Conservation (phyloP, 768 basidiomycete genomes). For the Clavaria fumosa region DNA sequence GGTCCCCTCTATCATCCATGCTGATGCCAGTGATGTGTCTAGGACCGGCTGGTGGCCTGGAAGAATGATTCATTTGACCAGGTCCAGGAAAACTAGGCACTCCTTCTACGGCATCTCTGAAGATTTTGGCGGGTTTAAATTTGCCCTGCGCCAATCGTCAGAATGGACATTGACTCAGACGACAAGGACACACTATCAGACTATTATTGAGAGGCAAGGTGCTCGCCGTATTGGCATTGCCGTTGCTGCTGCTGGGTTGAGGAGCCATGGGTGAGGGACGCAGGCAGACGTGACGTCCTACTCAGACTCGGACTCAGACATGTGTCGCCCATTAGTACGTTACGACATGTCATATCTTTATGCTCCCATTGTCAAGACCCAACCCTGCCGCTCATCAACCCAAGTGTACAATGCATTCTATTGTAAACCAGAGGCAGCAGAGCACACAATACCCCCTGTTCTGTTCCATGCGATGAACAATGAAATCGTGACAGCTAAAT, state of each 20-base stretch:
- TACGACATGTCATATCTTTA: too few relatives aligned
- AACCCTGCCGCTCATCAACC: too few relatives aligned
- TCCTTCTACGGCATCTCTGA: slow-evolving; percentile 67
- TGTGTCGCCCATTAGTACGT: too few relatives aligned
- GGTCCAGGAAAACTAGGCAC: slow-evolving; percentile 34
- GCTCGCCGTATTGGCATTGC: slow-evolving; percentile 15
- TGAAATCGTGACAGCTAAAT: too few relatives aligned
- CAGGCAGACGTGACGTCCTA: too few relatives aligned
- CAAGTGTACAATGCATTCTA: too few relatives aligned
- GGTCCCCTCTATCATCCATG: slow-evolving; percentile 86
- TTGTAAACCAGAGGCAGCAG: too few relatives aligned
- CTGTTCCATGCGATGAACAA: too few relatives aligned
- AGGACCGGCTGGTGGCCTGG: slow-evolving; percentile 30
- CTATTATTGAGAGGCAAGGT: slow-evolving; percentile 31
- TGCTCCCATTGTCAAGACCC: too few relatives aligned
- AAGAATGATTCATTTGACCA: slow-evolving; percentile 20
- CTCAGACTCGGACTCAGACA: slow-evolving; percentile 8
- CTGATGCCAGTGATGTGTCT: slow-evolving; percentile 75
- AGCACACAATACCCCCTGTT: too few relatives aligned
- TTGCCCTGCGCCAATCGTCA: slow-evolving; percentile 31
- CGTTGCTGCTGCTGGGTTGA: slow-evolving; percentile 25
- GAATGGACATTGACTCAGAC: slow-evolving; percentile 2
- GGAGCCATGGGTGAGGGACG: too few relatives aligned
- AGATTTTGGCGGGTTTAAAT: slow-evolving; percentile 82
- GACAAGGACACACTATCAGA: slow-evolving; percentile 29